Conservation (phyloP, 805 yeast species). For the Suhomyces tanzawaensis region DNA sequence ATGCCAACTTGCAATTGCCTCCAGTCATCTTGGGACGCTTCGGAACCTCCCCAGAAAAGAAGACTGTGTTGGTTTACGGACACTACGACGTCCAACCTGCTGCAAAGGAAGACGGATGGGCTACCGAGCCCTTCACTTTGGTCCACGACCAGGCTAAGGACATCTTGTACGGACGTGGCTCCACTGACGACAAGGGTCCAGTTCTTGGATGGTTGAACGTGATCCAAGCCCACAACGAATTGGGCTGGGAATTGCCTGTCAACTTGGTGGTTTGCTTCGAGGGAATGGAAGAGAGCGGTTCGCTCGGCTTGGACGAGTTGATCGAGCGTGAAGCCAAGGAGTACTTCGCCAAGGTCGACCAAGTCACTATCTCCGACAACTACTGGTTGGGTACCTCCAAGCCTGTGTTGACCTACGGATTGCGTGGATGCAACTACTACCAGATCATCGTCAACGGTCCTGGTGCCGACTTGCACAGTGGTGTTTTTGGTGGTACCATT, state of each 20-base stretch:
- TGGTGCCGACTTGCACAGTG: conserved; percentile 95
- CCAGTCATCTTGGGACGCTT: conserved; percentile 91
- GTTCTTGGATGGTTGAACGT: conserved; percentile 95
- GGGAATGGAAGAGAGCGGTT: conserved; percentile 99
- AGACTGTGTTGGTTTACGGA: conserved; percentile 88
- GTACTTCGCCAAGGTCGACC: conserved; percentile 86
- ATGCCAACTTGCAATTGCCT: conserved; percentile 70
- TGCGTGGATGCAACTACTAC: conserved; percentile 95
- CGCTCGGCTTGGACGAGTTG: conserved; percentile 83
- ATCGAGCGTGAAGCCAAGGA: conserved; percentile 72
- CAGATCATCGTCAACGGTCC: conserved; percentile 84
- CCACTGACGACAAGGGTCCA: conserved; percentile 98
- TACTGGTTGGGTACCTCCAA: conserved; percentile 98
- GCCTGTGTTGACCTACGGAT: conserved; percentile 96
- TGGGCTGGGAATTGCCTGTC: conserved; percentile 88
- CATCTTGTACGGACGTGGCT: conserved; percentile 85
- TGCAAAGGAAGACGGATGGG: conserved; percentile 88
- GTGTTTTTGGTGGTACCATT: conserved; percentile 94
- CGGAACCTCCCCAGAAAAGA: conserved; percentile 80
- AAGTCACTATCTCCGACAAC: conserved; percentile 94
- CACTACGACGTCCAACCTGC: conserved; percentile 99
- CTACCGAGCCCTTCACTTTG: conserved; percentile 82
- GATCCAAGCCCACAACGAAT: conserved; percentile 82
- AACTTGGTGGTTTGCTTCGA: conserved; percentile 91
- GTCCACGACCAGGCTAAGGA: conserved; percentile 57